A percentile compares a stretch with the other conserved stretches of the same genome.
Conservation (phyloP, 805 yeast species). For the Ogataea glucozyma region DNA sequence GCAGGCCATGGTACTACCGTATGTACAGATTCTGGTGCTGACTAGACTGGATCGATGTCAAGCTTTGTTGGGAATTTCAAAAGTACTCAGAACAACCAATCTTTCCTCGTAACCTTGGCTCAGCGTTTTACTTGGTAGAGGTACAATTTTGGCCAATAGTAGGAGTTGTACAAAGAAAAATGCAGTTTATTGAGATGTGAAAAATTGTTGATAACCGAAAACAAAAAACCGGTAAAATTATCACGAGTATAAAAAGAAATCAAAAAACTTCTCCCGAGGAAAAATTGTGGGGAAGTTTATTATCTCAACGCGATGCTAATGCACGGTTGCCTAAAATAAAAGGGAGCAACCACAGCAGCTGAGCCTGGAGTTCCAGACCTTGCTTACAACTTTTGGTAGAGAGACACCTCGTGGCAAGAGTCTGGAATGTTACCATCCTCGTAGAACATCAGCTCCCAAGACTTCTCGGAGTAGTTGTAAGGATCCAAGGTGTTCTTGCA, state of each 20-base stretch:
- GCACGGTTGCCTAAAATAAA: not conserved
- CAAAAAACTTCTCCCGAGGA: too few species aligned
- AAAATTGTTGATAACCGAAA: too few species aligned
- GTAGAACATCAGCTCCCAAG: slow-evolving; percentile 33
- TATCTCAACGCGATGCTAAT: not conserved
- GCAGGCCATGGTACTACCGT: slow-evolving; percentile 47
- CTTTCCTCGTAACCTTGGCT: too few species aligned
- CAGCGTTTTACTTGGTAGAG: too few species aligned
- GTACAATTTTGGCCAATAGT: too few species aligned
- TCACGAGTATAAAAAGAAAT: too few species aligned
- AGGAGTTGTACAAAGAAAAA: too few species aligned
- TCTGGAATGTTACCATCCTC: slow-evolving; percentile 22
- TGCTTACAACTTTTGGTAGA: slow-evolving; percentile 2
- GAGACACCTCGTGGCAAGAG: slow-evolving; percentile 13
- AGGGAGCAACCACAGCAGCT: not conserved
- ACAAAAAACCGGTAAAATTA: too few species aligned
- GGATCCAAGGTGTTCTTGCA: slow-evolving; percentile 47
- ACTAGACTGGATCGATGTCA: not conserved
- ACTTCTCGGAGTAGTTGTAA: slow-evolving; percentile 37
- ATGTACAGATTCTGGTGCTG: slow-evolving; percentile 53
- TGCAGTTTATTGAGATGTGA: too few species aligned
- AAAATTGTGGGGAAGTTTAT: too few species aligned
- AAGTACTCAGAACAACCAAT: too few species aligned
- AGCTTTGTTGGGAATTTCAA: too few species aligned
- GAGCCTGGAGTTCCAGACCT: not conserved